phyloP scores from a whole-genome alignment of 2,329 filamentous ascomycete species.

The Xylaria polymorpha region DNA sequence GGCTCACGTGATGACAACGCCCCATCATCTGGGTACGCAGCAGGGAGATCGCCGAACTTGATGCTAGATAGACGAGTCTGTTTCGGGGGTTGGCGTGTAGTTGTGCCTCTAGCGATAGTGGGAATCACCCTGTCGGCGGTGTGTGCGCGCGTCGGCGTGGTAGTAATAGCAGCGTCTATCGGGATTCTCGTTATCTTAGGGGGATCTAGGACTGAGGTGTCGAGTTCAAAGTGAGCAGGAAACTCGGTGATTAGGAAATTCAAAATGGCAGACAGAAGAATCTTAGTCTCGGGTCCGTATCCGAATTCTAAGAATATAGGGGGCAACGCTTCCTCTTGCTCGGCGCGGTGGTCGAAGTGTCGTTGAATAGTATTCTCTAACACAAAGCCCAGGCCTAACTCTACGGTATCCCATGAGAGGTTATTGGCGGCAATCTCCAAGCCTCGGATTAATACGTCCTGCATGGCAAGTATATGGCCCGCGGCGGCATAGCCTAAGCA shows the following conservation, averaged over 20 bases:
- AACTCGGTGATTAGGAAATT: constrained; percentile 71
- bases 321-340: constrained; percentile 37
- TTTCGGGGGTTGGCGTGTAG: constrained; percentile 50
- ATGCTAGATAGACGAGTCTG: constrained; percentile 71
- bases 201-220: constrained; percentile 56
- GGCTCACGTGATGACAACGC: constrained; percentile 44
- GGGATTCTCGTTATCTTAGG: constrained; percentile 58
- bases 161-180: constrained; percentile 51
- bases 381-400: constrained; percentile 68
- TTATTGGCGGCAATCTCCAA: constrained; percentile 68
- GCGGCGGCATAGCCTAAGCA: constrained; percentile 74
- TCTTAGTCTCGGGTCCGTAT: constrained; percentile 66
- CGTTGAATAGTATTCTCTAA: constrained; percentile 57
- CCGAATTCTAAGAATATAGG: constrained; percentile 52
- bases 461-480: constrained; percentile 68
- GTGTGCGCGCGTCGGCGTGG: constrained; percentile 47
- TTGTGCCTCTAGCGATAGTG: constrained; percentile 55
- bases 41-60: constrained; percentile 75
- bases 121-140: constrained; percentile 51
- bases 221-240: constrained; percentile 69
- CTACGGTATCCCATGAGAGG: constrained; percentile 72
- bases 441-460: constrained; percentile 66
- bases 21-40: constrained; percentile 50
- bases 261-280: constrained; percentile 65
- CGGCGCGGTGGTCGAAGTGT: constrained; percentile 44